Percentiles rank a stretch among this genome's conserved stretches.
These are phyloP conservation scores for Aspergillus luchuensis DNA, from an alignment of 2,329 filamentous ascomycete genomes.

Conservation along the genomic window DNA sequence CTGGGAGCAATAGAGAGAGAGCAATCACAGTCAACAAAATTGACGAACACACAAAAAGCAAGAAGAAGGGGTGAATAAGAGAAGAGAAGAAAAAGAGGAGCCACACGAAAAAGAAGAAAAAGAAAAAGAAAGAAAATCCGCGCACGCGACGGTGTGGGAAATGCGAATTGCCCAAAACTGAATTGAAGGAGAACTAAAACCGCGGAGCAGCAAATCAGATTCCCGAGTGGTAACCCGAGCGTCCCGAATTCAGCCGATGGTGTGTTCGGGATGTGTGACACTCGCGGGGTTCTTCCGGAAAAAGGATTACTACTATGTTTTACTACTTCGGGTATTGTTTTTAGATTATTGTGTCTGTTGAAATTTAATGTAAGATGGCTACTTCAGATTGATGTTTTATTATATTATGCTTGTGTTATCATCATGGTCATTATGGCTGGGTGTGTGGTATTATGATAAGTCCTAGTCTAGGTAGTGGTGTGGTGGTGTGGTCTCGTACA, in stretches of 20 bases:
- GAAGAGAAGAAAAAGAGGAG: too few species aligned
- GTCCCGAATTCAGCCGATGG: slow-evolving; percentile 28
- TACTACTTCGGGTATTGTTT: not conserved
- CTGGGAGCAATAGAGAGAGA: too few species aligned
- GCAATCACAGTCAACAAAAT: too few species aligned
- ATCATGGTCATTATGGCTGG: not conserved
- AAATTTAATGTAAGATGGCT: not conserved
- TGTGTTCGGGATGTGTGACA: not conserved
- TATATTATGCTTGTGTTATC: not conserved
- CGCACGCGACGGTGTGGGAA: too few species aligned
- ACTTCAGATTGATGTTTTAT: not conserved
- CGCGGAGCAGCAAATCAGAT: slow-evolving; percentile 21
- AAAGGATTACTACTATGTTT: too few species aligned
- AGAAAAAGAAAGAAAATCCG: not conserved
- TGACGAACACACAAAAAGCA: too few species aligned
- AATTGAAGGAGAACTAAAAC: slow-evolving; percentile 6
- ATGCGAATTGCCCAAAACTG: not conserved
- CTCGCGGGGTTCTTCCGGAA: too few species aligned
- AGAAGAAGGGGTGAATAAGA: too few species aligned
- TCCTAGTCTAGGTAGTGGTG: not conserved
- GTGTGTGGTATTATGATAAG: not conserved
- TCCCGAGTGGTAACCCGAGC: slow-evolving; percentile 15
- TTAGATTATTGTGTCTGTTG: not conserved
- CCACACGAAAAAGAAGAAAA: slow-evolving; percentile 3
- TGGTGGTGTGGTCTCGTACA: not conserved